Evolutionary conservation across 129 eudicot genomes (phyloP), one percentile per base, ranked within the genome.

Genomic region (Pittosporum tobira): DNA sequence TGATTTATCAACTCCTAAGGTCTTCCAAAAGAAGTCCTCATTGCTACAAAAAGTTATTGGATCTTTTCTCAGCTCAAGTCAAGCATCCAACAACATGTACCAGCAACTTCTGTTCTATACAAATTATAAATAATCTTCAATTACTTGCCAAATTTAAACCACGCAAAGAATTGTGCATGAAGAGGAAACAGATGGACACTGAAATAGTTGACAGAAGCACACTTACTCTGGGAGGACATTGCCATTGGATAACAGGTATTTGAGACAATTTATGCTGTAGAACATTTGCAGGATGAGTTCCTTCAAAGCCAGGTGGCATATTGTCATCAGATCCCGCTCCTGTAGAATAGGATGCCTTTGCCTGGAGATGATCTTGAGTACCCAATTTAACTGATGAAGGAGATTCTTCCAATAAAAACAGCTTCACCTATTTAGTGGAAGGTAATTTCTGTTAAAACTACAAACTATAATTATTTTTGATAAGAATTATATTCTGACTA

Each of bases 301-400:
- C 86, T 66, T 85, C 94, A 73, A 90, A 90, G 7, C 97, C 94
- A n/a, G 94, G 97, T 18, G 97, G 95, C 69, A 77, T 69, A 71
- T 79, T 71, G 67, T 76, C 81, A 59, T 82, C 88, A 11, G 84
- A 63, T 14, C 71, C 80, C 36, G 76, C 21, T 56, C 66, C 75
- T 6, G 31, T 65, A 26, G 80, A 49, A 37, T 61, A n/a, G n/a
- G 64, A 63, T 58, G 75, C 64, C 75, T 89, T 89, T 31, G 81
- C 84, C 63, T 89, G 93, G 16, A 85, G 95, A 68, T 89, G 86
- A 54, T 85, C 97, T 75, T 89, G 91, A 48, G 83, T 69, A 31
- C 73, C 80, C 46, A 53, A 21, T 27, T 95, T 88, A 65, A 84
- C 86, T 56, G 69, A 87, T 16, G 97, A 82, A 61, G 97, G 97